Conservation (phyloP, 768 basidiomycete species). For the Clitopilus passeckerianus region DNA sequence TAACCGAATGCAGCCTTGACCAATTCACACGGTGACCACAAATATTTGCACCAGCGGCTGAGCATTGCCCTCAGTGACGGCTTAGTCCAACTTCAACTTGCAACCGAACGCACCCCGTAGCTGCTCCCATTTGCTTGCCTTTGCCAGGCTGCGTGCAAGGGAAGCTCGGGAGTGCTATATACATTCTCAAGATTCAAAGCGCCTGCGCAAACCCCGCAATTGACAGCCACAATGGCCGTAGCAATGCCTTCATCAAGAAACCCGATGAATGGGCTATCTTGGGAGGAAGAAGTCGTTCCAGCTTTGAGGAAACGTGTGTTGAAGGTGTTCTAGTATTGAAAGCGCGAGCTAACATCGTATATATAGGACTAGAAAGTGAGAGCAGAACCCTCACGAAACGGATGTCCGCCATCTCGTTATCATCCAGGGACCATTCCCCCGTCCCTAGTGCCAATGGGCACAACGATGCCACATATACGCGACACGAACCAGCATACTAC, state of each 20-base stretch:
- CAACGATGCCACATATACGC: not conserved
- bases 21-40: slow-evolving; percentile 2
- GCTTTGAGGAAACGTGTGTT: slow-evolving; percentile 71
- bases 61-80: not conserved
- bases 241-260: slow-evolving; percentile 33
- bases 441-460: slow-evolving; percentile 11
- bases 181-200: not conserved
- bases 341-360: slow-evolving; percentile 8
- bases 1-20: not conserved
- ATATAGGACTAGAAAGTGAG: slow-evolving; percentile 72
- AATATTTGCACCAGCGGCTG: slow-evolving; percentile 1
- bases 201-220: not conserved
- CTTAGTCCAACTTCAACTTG: not conserved
- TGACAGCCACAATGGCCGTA: slow-evolving; percentile 28
- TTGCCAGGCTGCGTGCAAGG: not conserved
- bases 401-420: slow-evolving; percentile 69
- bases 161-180: not conserved
- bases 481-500: slow-evolving; percentile 2
- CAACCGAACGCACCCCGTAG: not conserved
- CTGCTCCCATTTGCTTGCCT: not conserved
- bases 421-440: slow-evolving; percentile 39
- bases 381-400: slow-evolving; percentile 73
- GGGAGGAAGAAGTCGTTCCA: slow-evolving; percentile 84
- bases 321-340: slow-evolving; percentile 3
- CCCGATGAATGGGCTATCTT: slow-evolving; percentile 42